Evolutionary conservation across 2,329 filamentous ascomycete genomes (phyloP).

Genomic region (Stylonectria norvegica): DNA sequence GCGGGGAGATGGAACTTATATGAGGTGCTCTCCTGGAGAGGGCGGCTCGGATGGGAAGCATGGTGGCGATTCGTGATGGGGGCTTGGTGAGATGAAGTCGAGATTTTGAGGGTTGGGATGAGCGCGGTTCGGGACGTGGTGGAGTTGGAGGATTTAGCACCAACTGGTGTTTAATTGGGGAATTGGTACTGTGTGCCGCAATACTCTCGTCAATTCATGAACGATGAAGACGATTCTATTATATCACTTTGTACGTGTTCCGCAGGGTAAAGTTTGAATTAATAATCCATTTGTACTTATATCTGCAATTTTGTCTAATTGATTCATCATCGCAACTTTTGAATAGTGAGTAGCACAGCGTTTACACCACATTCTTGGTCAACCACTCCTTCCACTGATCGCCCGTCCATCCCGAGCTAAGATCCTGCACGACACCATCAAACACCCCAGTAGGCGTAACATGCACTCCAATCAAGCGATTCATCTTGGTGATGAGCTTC

Average conservation of each 20-base stretch:
- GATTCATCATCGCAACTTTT: no score
- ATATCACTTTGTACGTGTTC: no score
- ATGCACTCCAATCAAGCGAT: constrained; percentile 77
- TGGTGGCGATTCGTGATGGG: constrained; percentile 9
- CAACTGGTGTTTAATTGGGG: background rate
- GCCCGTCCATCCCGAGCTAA: constrained; percentile 73
- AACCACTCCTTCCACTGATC: constrained; percentile 88
- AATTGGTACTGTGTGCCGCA: no score
- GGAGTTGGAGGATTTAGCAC: constrained; percentile 3
- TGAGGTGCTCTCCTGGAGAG: constrained; percentile 20
- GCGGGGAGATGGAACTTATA: constrained; percentile 4
- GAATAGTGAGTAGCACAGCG: no score
- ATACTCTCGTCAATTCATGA: no score
- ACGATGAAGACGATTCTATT: no score
- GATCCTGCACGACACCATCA: constrained; percentile 78
- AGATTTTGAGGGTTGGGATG: constrained; percentile 12
- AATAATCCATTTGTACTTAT: no score
- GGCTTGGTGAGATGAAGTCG: constrained; percentile 1
- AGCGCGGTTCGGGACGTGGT: background rate
- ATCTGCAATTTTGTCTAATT: no score
- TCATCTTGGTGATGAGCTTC: constrained; percentile 78
- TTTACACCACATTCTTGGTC: constrained; percentile 49
- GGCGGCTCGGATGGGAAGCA: constrained; percentile 20
- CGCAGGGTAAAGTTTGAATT: no score
- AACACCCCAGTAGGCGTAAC: constrained; percentile 89